Base-by-base conservation (phyloP, 2,329 filamentous ascomycete species). In the Ampelomyces quisqualis region DNA sequence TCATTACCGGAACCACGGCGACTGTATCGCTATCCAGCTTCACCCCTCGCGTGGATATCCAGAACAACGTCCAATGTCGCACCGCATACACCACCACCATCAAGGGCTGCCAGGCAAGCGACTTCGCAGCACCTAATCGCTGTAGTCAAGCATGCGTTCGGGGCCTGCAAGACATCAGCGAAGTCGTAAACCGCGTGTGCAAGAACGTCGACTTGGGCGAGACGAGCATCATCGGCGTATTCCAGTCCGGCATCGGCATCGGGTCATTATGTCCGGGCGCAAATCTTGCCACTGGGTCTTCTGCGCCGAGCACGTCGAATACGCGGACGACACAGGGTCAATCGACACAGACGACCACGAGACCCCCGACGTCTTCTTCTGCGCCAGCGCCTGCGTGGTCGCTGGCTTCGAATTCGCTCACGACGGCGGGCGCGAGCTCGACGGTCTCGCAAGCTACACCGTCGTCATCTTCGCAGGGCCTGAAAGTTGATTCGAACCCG, bases 21-120 rank as follows among this genome's bases (percentile, higher is more conserved):
- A 45, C 70, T n/a, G 69, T 74, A 27, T 67, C 68, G 15, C 70
- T 76, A 24, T 57, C 67, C 19, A 70, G 72, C 55, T 76, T 76
- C 54, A 65, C 64, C 2, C 72, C 72, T 14, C 63, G 65, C 24
- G 62, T 71, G 49, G 55, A 65, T 5, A 61, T 67, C 41, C 67
- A 75, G 7, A 19, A 15, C 4, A 67, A 70, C 4, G 26, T 52
- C 10, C 37, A 50, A 15, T 76, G 74, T 50, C 39, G 68, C 28
- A 47, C 49, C 6, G 62, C 71, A 19, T 77, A 77, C 62, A 68
- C 56, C 19, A 42, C 60, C 10, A 38, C 54, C 7, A 73, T 77
- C 40, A 35, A 58, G 7, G 69, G 66, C 24, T 77, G 74, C 54
- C 43, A 41, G 0, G 47, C 60, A 8, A 45, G 47, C 13, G 74